Evolutionary conservation across 2,329 filamentous ascomycete genomes (phyloP).

Genomic region (Scedosporium apiospermum): DNA sequence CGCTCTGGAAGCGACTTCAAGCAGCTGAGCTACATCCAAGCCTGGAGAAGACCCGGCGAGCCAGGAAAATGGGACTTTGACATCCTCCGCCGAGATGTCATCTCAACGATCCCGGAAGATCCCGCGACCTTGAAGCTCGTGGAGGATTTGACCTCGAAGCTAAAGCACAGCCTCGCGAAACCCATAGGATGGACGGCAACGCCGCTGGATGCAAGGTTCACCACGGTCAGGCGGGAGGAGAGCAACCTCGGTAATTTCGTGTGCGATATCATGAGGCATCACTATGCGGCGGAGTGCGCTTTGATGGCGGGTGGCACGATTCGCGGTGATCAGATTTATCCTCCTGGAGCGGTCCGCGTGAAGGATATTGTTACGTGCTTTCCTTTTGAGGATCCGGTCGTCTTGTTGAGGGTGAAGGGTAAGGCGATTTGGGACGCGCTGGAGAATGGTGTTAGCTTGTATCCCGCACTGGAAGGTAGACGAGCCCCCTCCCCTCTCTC

Average conservation of each 20-base stretch:
- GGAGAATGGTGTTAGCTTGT: slow-evolving; percentile 72
- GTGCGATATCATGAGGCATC: slow-evolving; percentile 79
- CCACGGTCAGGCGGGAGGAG: slow-evolving; percentile 66
- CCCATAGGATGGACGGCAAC: slow-evolving; percentile 74
- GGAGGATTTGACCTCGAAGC: slow-evolving; percentile 55
- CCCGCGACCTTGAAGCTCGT: slow-evolving; percentile 15
- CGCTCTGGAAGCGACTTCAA: slow-evolving; percentile 88
- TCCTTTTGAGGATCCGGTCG: slow-evolving; percentile 83
- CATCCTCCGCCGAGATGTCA: slow-evolving; percentile 65
- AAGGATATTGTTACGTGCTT: slow-evolving; percentile 85
- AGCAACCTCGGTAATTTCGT: slow-evolving; percentile 87
- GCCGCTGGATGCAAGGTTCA: slow-evolving; percentile 78
- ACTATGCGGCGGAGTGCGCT: slow-evolving; percentile 72
- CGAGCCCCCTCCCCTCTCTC: not conserved
- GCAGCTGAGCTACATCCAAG: slow-evolving; percentile 81
- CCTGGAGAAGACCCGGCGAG: slow-evolving; percentile 33
- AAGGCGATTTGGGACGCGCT: slow-evolving; percentile 67
- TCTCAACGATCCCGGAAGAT: slow-evolving; percentile 47
- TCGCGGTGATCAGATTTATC: slow-evolving; percentile 80
- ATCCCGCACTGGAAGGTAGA: slow-evolving; percentile 69
- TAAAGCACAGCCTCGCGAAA: slow-evolving; percentile 71
- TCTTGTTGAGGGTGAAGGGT: slow-evolving; percentile 64
- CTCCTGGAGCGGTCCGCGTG: slow-evolving; percentile 65
- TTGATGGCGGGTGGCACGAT: slow-evolving; percentile 83
- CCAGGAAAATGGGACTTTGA: slow-evolving; percentile 62